Percentiles rank a stretch among this genome's conserved stretches.
Conservation (phyloP, 2,329 filamentous ascomycete genomes). For the Chrysoporthe austroafricana region DNA sequence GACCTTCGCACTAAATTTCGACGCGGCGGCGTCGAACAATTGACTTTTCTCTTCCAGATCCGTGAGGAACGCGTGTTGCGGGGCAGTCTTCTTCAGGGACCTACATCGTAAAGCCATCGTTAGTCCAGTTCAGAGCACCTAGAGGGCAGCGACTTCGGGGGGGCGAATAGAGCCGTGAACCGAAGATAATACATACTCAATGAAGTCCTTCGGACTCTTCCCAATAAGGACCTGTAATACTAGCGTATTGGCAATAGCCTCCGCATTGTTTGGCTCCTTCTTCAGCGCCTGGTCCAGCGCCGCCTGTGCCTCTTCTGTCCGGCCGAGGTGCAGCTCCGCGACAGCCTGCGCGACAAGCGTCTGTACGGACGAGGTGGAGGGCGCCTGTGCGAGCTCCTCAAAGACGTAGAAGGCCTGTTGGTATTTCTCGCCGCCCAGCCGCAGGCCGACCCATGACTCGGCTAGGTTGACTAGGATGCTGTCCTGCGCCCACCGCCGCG, state of each 20-base stretch:
- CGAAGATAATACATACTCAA: slow-evolving; percentile 54
- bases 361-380: slow-evolving; percentile 75
- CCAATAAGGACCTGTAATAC: slow-evolving; percentile 80
- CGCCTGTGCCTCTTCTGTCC: slow-evolving; percentile 85
- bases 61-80: slow-evolving; percentile 70
- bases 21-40: slow-evolving; percentile 83
- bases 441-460: slow-evolving; percentile 91
- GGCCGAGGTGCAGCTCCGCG: slow-evolving; percentile 86
- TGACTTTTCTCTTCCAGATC: slow-evolving; percentile 84
- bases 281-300: slow-evolving; percentile 80
- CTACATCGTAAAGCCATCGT: slow-evolving; percentile 40
- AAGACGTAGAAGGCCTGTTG: slow-evolving; percentile 98
- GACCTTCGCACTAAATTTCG: slow-evolving; percentile 87
- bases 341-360: slow-evolving; percentile 87
- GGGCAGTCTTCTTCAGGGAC: slow-evolving; percentile 59
- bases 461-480: slow-evolving; percentile 91
- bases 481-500: slow-evolving; percentile 93
- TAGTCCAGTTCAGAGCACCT: background rate
- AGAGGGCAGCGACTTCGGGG: background rate
- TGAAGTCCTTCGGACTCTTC: slow-evolving; percentile 67
- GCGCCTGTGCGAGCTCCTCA: slow-evolving; percentile 89
- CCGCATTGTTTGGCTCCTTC: slow-evolving; percentile 71
- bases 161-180: background rate
- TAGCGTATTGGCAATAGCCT: slow-evolving; percentile 81
- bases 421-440: slow-evolving; percentile 91